phyloP scores from a whole-genome alignment of 768 basidiomycete genomes.

The Macrolepiota albuminosa region DNA sequence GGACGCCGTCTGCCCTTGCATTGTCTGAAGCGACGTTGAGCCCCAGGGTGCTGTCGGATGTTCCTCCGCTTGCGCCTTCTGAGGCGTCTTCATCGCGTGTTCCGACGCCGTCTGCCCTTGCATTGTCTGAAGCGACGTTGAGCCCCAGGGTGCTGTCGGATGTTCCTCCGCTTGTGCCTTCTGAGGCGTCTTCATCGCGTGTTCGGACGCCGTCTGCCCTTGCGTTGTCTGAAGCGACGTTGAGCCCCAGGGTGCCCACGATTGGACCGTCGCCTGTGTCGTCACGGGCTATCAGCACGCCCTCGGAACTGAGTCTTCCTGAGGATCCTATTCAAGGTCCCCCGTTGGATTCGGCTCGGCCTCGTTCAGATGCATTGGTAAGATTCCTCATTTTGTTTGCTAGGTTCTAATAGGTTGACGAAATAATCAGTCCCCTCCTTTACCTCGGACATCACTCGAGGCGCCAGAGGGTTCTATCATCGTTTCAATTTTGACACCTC shows the following conservation, averaged over 20 bases:
- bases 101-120: slow-evolving; percentile 16
- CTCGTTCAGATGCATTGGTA: slow-evolving; percentile 21
- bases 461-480: slow-evolving; percentile 37
- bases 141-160: no score
- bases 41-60: no score
- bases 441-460: slow-evolving; percentile 20
- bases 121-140: background rate
- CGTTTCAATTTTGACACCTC: slow-evolving; percentile 35
- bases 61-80: slow-evolving; percentile 2
- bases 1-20: slow-evolving; percentile 17
- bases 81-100: slow-evolving; percentile 5
- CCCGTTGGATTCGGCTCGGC: slow-evolving; percentile 2
- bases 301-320: background rate
- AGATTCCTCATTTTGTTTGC: slow-evolving; percentile 3
- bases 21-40: background rate
- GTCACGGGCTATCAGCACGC: background rate
- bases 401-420: slow-evolving; percentile 5
- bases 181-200: slow-evolving; percentile 5
- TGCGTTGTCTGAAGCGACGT: slow-evolving; percentile 33
- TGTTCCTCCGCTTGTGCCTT: background rate
- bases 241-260: slow-evolving; percentile 1
- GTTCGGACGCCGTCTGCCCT: slow-evolving; percentile 16
- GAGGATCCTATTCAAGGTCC: background rate
- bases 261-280: slow-evolving; percentile 2
- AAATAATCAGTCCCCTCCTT: background rate